Conservation (phyloP, 208 protist species). For the Crithidia mellificae region DNA sequence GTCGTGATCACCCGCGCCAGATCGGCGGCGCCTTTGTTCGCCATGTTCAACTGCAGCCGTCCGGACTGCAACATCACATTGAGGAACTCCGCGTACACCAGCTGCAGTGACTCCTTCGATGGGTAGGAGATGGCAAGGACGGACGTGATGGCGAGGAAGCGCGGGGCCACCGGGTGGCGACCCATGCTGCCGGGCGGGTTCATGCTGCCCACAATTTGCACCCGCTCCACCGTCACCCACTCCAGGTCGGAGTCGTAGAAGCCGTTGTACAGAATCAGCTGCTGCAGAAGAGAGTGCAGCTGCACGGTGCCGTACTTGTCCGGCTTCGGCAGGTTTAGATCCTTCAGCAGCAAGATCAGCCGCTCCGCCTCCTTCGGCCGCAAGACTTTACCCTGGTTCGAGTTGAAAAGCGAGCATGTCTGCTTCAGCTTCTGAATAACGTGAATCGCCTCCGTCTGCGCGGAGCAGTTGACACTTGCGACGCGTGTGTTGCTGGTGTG, state of each 20-base stretch:
- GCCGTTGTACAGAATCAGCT: slow-evolving; percentile 96
- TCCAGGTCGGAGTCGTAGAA: slow-evolving; percentile 97
- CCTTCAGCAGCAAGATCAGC: slow-evolving; percentile 96
- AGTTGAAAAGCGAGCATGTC: slow-evolving; percentile 91
- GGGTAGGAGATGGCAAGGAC: slow-evolving; percentile 95
- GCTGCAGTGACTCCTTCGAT: slow-evolving; percentile 89
- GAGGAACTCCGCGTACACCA: slow-evolving; percentile 95
- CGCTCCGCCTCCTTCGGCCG: slow-evolving; percentile 95
- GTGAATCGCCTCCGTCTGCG: slow-evolving; percentile 94
- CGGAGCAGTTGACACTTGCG: slow-evolving; percentile 94
- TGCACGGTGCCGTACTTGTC: slow-evolving; percentile 98
- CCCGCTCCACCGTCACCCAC: slow-evolving; percentile 94
- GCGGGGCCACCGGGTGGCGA: slow-evolving; percentile 90
- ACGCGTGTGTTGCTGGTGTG: slow-evolving; percentile 72
- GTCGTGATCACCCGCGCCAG: slow-evolving; percentile 94
- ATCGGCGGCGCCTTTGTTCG: slow-evolving; percentile 79
- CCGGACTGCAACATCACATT: slow-evolving; percentile 87
- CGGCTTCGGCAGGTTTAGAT: slow-evolving; percentile 97
- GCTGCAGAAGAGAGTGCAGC: slow-evolving; percentile 97
- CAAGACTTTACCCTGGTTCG: slow-evolving; percentile 93
- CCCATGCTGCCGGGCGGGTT: slow-evolving; percentile 95
- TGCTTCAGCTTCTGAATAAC: slow-evolving; percentile 97
- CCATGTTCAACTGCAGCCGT: slow-evolving; percentile 65
- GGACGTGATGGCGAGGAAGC: slow-evolving; percentile 96
- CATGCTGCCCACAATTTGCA: slow-evolving; percentile 97